These are phyloP conservation scores for Solanum paucissectum DNA, from an alignment of 257 asterid genomes.

Conservation along the genomic window DNA sequence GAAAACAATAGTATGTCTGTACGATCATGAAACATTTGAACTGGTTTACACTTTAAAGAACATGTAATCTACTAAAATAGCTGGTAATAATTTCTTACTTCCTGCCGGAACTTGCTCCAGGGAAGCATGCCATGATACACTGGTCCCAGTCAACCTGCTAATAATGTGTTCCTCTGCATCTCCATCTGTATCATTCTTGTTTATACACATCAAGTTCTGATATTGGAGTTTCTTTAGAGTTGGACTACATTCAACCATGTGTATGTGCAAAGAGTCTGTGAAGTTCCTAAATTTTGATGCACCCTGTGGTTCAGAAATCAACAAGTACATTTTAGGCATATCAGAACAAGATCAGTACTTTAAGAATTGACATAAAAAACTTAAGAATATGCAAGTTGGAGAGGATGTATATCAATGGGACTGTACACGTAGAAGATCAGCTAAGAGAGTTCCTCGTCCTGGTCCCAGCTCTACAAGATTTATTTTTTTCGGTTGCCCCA, in stretches of 20 bases:
- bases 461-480: slow-evolving; percentile 97
- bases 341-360: neutral
- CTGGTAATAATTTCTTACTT: slow-evolving; percentile 33
- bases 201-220: slow-evolving; percentile 56
- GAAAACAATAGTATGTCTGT: neutral
- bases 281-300: slow-evolving; percentile 69
- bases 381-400: neutral
- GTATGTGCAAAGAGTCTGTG: slow-evolving; percentile 58
- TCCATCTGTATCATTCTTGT: slow-evolving; percentile 26
- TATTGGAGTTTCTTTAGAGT: slow-evolving; percentile 65
- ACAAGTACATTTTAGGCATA: neutral
- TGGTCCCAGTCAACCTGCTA: slow-evolving; percentile 58
- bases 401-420: neutral
- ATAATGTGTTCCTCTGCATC: slow-evolving; percentile 24
- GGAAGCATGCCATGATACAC: slow-evolving; percentile 83
- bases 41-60: neutral
- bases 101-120: slow-evolving; percentile 90
- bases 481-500: slow-evolving; percentile 74
- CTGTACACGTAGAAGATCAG: slow-evolving; percentile 89
- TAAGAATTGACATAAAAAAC: neutral
- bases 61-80: neutral
- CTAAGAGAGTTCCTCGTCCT: slow-evolving; percentile 94
- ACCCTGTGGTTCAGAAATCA: slow-evolving; percentile 32
- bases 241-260: slow-evolving; percentile 96
- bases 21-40: neutral